Base-by-base conservation (phyloP, 2,329 filamentous ascomycete species). In the Colletotrichum karsti region DNA sequence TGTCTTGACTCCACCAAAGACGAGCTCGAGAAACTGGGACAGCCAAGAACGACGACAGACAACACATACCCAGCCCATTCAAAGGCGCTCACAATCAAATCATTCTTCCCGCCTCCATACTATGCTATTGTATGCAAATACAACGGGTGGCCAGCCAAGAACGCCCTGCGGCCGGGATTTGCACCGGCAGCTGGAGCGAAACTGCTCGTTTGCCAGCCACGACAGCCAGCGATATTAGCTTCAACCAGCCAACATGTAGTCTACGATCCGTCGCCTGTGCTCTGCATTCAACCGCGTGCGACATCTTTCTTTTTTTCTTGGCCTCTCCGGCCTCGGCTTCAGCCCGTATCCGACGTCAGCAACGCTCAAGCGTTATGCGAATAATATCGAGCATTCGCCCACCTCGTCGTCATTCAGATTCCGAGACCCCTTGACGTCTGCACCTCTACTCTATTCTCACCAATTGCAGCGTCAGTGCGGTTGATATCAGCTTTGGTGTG, bases 401-500 rank as follows among this genome's bases (percentile, higher is more conserved):
- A 15, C 42, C 51, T 37, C 35, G 26, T 62, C 41, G 18, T 42
- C 53, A 20, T 55, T 33, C 46, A 30, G 44, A 24, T 54, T 54
- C 53, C 44, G 24, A 33, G 24, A 58, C 44, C 60, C 13, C 59
- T 54, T 64, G 55, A 53, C 54, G 28, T 53, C 20, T 26, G 48
- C 41, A 44, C 18, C 53, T 37, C 35, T 37, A 55, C 35, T 22
- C 26, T 44, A 33, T 13, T 18, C 30, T 67, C 53, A 46, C 60
- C 55, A 41, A 55, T 35, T 58, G 51, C 51, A 12, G 53, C 10
- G 59, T 44, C 26, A 33, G 55, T 4, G 60, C 22, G 44, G 44
- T 64, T 67, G 60, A 58, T 67, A 64, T 63, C 53, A 46, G 44
- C 44, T 20, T 48, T 30, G 57, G 63, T 58, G 41, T 62, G 55